A percentile compares a stretch with the other conserved stretches of the same genome.
These are phyloP conservation scores for Sapria himalayana DNA, from an alignment of 345 rosid genomes.

Conservation along the genomic window DNA sequence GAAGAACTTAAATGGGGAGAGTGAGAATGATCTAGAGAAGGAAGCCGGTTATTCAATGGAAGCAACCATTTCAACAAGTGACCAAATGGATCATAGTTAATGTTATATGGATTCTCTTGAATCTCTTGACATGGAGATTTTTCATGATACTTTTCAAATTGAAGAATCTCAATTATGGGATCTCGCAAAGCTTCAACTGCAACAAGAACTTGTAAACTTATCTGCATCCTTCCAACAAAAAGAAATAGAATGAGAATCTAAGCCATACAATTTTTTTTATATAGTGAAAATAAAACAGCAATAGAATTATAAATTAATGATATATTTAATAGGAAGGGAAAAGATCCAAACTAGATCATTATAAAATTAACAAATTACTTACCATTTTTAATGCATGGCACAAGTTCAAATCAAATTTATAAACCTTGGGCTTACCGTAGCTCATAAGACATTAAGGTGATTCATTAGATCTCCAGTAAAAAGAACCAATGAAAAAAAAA, in stretches of 20 bases:
- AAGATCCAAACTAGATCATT: no score
- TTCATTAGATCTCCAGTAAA: no score
- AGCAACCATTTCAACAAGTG: slow-evolving; percentile 82
- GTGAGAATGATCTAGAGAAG: slow-evolving; percentile 32
- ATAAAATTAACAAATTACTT: no score
- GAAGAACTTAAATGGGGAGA: slow-evolving; percentile 31
- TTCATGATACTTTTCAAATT: slow-evolving; percentile 66
- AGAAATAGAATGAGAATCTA: slow-evolving; percentile 32
- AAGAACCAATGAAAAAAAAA: no score
- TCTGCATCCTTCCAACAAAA: slow-evolving; percentile 98
- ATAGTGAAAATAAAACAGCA: slow-evolving; percentile 1
- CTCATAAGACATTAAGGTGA: no score
- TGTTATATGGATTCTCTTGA: slow-evolving; percentile 14
- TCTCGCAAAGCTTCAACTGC: slow-evolving; percentile 47
- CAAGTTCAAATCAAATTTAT: no score
- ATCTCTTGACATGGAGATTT: slow-evolving; percentile 16
- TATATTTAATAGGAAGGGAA: no score
- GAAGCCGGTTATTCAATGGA: slow-evolving; percentile 57
- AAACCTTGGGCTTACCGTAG: no score
- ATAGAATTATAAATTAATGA: no score
- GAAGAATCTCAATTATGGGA: slow-evolving; percentile 85
- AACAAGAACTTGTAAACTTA: slow-evolving; percentile 69
- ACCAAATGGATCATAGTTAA: slow-evolving; percentile 43
- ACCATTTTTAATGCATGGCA: no score
- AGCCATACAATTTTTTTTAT: neutral